Percentiles rank a stretch among this genome's conserved stretches.
Evolutionary conservation across 805 yeast species (phyloP).

Genomic region (Candida yuanshanica): DNA sequence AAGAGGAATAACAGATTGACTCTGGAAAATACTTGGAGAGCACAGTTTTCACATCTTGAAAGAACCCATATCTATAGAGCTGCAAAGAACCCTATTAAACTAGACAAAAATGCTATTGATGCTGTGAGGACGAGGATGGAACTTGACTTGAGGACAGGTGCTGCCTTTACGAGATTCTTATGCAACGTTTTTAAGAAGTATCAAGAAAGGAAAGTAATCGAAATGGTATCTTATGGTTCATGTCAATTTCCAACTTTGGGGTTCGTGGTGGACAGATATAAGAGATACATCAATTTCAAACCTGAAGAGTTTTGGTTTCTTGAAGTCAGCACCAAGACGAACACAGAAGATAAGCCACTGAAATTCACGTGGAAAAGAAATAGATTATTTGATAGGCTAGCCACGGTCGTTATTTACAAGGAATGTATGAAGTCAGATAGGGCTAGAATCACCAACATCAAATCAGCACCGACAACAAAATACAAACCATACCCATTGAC

Average conservation of each 20-base stretch:
- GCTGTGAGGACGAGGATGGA: slow-evolving; percentile 88
- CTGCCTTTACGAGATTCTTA: slow-evolving; percentile 78
- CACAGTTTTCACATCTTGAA: slow-evolving; percentile 85
- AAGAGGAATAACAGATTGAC: slow-evolving; percentile 39
- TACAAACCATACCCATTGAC: slow-evolving; percentile 88
- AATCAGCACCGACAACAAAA: slow-evolving; percentile 61
- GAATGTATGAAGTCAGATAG: slow-evolving; percentile 47
- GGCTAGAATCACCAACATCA: slow-evolving; percentile 47
- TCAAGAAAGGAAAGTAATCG: slow-evolving; percentile 11
- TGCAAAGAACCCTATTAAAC: slow-evolving; percentile 55
- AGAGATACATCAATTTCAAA: slow-evolving; percentile 62
- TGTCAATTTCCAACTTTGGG: slow-evolving; percentile 98
- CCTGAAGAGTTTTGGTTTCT: slow-evolving; percentile 82
- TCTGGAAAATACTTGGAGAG: slow-evolving; percentile 55
- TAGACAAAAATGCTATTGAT: slow-evolving; percentile 65
- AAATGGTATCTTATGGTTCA: slow-evolving; percentile 69
- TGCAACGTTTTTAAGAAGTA: slow-evolving; percentile 43
- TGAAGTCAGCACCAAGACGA: slow-evolving; percentile 44
- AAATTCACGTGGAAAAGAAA: slow-evolving; percentile 68
- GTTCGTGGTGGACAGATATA: slow-evolving; percentile 88
- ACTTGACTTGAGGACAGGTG: slow-evolving; percentile 84
- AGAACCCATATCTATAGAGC: slow-evolving; percentile 67
- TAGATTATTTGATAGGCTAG: slow-evolving; percentile 66
- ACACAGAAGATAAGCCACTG: slow-evolving; percentile 29
- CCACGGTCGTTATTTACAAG: slow-evolving; percentile 60